Conservation (phyloP, 768 basidiomycete genomes). For the Punctularia strigosozonata region DNA sequence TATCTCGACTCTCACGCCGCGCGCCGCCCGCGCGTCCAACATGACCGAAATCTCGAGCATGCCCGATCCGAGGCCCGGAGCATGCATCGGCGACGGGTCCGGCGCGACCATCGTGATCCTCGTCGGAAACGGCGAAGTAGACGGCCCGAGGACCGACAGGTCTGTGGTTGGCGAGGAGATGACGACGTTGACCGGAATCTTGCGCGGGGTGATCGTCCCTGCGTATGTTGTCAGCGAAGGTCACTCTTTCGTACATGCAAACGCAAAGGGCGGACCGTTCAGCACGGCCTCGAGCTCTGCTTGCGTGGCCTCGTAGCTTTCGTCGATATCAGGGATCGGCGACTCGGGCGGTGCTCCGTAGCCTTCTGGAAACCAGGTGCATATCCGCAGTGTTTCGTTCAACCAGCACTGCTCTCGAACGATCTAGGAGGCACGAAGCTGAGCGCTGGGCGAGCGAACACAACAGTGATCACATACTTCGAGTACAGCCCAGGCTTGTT, state of each 20-base stretch:
- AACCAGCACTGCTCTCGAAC: slow-evolving; percentile 80
- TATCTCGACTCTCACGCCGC: slow-evolving; percentile 46
- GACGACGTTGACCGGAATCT: slow-evolving; percentile 66
- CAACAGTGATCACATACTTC: slow-evolving; percentile 34
- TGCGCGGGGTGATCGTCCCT: slow-evolving; percentile 43
- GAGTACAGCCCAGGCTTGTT: slow-evolving; percentile 64
- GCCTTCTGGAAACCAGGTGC: slow-evolving; percentile 52
- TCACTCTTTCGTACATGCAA: background rate
- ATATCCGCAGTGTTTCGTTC: slow-evolving; percentile 54
- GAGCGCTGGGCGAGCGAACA: too few relatives aligned
- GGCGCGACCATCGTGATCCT: slow-evolving; percentile 63
- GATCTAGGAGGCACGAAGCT: slow-evolving; percentile 37
- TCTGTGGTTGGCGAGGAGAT: slow-evolving; percentile 33
- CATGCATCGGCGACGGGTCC: slow-evolving; percentile 51
- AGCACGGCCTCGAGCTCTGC: slow-evolving; percentile 56
- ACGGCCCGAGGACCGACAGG: slow-evolving; percentile 21
- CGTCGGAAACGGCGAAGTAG: slow-evolving; percentile 26
- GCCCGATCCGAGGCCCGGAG: too few relatives aligned
- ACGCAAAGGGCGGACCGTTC: slow-evolving; percentile 30
- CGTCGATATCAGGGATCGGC: slow-evolving; percentile 19
- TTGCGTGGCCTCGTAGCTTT: slow-evolving; percentile 26
- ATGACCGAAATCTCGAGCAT: slow-evolving; percentile 52
- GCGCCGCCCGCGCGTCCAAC: slow-evolving; percentile 43
- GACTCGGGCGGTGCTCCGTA: slow-evolving; percentile 11
- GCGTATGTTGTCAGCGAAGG: background rate